Conservation (phyloP, 2,329 filamentous ascomycete species). For the Pseudogymnoascus sp. region DNA sequence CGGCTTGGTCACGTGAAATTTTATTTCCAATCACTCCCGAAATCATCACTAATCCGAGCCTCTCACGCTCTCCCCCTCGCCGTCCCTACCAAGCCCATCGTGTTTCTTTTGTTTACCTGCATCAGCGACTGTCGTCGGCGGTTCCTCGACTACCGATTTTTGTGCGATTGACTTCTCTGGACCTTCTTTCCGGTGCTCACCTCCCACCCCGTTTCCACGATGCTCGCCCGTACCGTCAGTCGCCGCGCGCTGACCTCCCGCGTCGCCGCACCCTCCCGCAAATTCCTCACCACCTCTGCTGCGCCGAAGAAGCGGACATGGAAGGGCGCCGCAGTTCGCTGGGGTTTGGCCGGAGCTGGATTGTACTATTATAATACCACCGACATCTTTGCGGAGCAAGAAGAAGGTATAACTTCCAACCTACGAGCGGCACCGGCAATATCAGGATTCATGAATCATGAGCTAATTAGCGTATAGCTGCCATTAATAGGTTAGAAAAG, state of each 20-base stretch:
- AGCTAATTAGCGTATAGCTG: conserved; percentile 20
- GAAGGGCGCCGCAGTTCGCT: conserved; percentile 67
- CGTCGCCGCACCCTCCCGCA: conserved; percentile 28
- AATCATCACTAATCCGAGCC: conserved; percentile 3
- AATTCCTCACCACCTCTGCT: conserved; percentile 45
- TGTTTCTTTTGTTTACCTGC: not conserved
- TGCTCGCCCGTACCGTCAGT: not conserved
- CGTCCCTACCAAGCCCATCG: not conserved
- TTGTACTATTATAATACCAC: conserved; percentile 95
- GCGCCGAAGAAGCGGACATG: conserved; percentile 64
- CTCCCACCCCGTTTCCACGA: not conserved
- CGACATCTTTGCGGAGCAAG: conserved; percentile 76
- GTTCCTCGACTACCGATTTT: not conserved
- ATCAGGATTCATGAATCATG: conserved; percentile 20
- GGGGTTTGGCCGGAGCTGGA: conserved; percentile 65
- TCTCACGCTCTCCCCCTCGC: not conserved
- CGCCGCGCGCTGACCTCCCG: not conserved
- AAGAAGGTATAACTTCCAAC: conserved; percentile 49
- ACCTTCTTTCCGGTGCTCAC: not conserved
- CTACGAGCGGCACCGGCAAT: conserved; percentile 38
- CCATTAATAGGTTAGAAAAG: conserved; percentile 29
- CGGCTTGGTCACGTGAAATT: not conserved
- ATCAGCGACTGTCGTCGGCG: not conserved
- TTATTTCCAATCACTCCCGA: conserved; percentile 6
- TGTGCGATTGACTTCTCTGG: not conserved